Evolutionary conservation across 805 yeast species (phyloP), one percentile per base, ranked within the genome.

Genomic region (Starmerella geochares): DNA sequence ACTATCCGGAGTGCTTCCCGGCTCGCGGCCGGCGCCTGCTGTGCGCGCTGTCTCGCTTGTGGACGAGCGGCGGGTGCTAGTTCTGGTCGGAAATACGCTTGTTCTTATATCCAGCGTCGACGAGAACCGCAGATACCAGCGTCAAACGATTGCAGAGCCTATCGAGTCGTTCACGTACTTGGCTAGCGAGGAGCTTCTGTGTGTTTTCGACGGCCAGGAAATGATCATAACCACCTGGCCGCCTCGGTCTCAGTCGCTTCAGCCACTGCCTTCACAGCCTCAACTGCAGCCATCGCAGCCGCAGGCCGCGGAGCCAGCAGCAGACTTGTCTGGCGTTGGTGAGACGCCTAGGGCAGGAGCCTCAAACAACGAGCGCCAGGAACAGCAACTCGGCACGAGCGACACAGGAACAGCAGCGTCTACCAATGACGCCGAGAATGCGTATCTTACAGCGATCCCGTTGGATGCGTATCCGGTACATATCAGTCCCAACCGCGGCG

Each of bases 381-480:
- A n/a, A n/a, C n/a, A n/a, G n/a, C n/a, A n/a, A n/a, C n/a, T 59
- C 1, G 54, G 17, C 6, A 24, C 28, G 5, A 29, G 16, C 31
- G 23, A 10, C 17, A 28, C 23, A 23, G 7, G 11, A 5, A 8
- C 10, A 5, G 38, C n/a, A 4, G 39, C 24, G 10, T 24, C 9
- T 8, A 4, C 24, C 27, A 13, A 21, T 5, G 39, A 14, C 3
- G 3, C 19, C 19, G 33, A 38, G 2, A 17, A 33, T 21, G 38
- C 39, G 16, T 48, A 27, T 21, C 46, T 52, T 20, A 55, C 60
- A 31, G 39, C 51, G 8, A 58, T 65, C 3, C 68, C 50, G 49
- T 59, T 71, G n/a, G 74, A 71, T 27, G 66, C 73, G n/a, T 76
- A 76, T 57, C 81, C 81, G 0, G 61, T 76, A 20, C 70, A 76